These are phyloP conservation scores for Pseudogymnoascus sp. DNA, from an alignment of 2,329 filamentous ascomycete species.

Conservation along the genomic window DNA sequence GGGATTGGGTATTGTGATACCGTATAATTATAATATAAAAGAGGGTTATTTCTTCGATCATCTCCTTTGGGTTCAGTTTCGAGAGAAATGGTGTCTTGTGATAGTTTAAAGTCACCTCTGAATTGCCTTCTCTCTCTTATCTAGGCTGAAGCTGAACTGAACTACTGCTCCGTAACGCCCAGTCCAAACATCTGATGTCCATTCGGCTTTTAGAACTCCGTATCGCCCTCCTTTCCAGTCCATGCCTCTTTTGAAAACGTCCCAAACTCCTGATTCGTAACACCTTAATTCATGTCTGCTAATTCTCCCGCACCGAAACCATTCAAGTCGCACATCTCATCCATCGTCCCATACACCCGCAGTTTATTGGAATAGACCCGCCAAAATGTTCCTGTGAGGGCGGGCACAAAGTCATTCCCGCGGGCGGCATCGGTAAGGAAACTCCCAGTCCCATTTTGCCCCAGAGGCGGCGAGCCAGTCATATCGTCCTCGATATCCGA, in stretches of 20 bases:
- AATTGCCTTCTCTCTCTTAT: background rate
- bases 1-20: background rate
- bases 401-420: conserved; percentile 7
- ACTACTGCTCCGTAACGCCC: background rate
- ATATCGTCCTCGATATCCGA: conserved; percentile 3
- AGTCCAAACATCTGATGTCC: background rate
- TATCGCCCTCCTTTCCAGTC: background rate
- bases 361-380: conserved; percentile 25
- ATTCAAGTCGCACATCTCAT: conserved; percentile 22
- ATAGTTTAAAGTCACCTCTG: too few species aligned
- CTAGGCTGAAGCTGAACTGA: background rate
- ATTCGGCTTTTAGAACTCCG: background rate
- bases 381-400: conserved; percentile 23
- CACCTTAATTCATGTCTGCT: background rate
- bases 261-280: background rate
- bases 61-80: too few species aligned
- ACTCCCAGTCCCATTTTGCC: background rate
- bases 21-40: background rate
- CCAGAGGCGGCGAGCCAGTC: background rate
- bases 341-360: conserved; percentile 27
- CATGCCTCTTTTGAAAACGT: background rate
- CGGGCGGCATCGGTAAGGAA: conserved; percentile 19
- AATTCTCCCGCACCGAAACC: background rate
- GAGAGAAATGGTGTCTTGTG: too few species aligned
- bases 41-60: background rate